phyloP scores from a whole-genome alignment of 805 yeast genomes.

The Torulaspora gathmanii region DNA sequence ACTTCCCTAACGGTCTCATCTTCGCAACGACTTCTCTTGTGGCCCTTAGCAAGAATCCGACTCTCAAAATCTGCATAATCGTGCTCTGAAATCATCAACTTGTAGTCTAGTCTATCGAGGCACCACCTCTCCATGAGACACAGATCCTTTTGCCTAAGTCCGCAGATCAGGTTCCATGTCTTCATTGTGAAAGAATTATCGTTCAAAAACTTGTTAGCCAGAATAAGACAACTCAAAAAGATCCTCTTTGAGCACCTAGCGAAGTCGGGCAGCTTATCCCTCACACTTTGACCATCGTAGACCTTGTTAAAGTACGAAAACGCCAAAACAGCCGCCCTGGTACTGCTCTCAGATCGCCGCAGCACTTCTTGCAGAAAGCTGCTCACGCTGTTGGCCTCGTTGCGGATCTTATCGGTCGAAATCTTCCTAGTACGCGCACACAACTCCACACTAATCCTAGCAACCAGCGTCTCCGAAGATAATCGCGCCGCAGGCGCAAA shows the following conservation, averaged over 20 bases:
- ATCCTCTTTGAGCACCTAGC: slow-evolving; percentile 21
- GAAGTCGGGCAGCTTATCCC: slow-evolving; percentile 17
- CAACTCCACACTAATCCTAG: slow-evolving; percentile 17
- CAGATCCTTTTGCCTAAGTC: slow-evolving; percentile 17
- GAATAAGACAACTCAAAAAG: slow-evolving; percentile 20
- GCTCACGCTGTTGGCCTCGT: slow-evolving; percentile 12
- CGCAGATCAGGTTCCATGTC: slow-evolving; percentile 23
- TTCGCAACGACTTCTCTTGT: slow-evolving; percentile 1
- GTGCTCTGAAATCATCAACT: slow-evolving; percentile 6
- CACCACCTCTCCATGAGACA: slow-evolving; percentile 25
- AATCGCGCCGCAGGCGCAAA: neutral
- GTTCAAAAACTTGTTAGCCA: slow-evolving; percentile 24
- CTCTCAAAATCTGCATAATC: slow-evolving; percentile 7
- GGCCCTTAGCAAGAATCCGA: neutral
- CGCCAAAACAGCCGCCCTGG: slow-evolving; percentile 15
- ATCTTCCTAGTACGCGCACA: slow-evolving; percentile 16
- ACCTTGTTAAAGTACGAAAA: slow-evolving; percentile 17
- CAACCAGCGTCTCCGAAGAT: slow-evolving; percentile 10
- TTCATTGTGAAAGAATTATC: slow-evolving; percentile 23
- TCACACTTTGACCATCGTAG: slow-evolving; percentile 7
- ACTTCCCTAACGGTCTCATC: neutral
- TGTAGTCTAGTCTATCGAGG: slow-evolving; percentile 19
- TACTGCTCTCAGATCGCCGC: slow-evolving; percentile 21
- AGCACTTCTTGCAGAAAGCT: slow-evolving; percentile 19
- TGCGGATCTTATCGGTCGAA: slow-evolving; percentile 19